Evolutionary conservation across 345 rosid genomes (phyloP), one percentile per base, ranked within the genome.

Genomic region (Populus ilicifolia): DNA sequence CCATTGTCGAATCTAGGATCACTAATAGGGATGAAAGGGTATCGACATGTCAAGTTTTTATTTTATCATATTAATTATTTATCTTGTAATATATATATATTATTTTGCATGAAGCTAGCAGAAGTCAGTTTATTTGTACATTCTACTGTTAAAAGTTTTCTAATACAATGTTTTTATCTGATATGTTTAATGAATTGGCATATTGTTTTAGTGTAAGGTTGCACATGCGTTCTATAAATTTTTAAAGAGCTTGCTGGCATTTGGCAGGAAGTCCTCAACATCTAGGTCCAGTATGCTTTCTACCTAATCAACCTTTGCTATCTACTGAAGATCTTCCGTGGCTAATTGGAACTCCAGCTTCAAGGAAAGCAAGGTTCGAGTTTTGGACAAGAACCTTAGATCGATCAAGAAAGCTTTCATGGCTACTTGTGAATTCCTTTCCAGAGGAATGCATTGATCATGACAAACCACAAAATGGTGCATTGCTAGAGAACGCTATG

Each of bases 281-380:
- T n/a, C 64, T 21, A n/a, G 91, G 77, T 39, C 81, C 48, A 23
- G 33, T 72, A 69, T 10, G 69, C 21, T 67, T 73, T 30, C 65
- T 83, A 23, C 86, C 89, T 0, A 77, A 80, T 18, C 89, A 87
- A 70, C 89, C 90, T 0, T 48, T 79, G 39, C 76, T 92, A 23
- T 85, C 88, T 4, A 69, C 90, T 25, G 87, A 84, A n/a, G 93
- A 91, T 75, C 89, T 92, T 63, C 89, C 94, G 7, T 94, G 98
- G 98, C 66, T 94, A 21, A 91, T 94, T 23, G 98, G 98, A 83
- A 82, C 80, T 39, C 77, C 78, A 7, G 44, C 85, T n/a, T 73
- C 93, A 72, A 86, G 82, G 73, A 86, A 80, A 77, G 87, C 84
- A 30, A 86, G 98, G 80, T 92, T 94, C 84, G 81, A 81, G 61